Conservation (phyloP, 129 eudicot species). For the Flaveria linearis region DNA sequence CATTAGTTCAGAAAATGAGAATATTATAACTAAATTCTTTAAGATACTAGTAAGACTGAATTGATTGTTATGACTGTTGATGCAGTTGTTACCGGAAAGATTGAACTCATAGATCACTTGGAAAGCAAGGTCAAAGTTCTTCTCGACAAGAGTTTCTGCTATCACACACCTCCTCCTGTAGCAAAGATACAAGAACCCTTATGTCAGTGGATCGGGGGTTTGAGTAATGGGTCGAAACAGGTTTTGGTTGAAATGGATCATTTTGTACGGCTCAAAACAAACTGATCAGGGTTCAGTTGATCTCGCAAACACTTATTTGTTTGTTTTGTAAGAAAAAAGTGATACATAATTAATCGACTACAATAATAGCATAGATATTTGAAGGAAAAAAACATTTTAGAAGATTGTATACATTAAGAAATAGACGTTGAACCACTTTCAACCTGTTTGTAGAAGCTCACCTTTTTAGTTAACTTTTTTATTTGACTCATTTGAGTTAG, state of each 20-base stretch:
- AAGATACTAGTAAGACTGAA: constrained; percentile 17
- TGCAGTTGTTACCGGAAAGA: constrained; percentile 68
- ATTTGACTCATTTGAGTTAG: not conserved
- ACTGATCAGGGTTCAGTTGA: not conserved
- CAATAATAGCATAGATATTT: not conserved
- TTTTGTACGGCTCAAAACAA: not conserved
- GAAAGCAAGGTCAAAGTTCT: constrained; percentile 90
- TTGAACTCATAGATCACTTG: constrained; percentile 83
- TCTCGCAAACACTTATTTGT: not conserved
- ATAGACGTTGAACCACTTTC: not conserved
- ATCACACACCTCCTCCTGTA: constrained; percentile 89
- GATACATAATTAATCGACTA: not conserved
- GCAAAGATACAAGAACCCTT: constrained; percentile 17
- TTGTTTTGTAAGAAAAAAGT: not conserved
- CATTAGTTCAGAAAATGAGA: constrained; percentile 20
- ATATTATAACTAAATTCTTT: constrained; percentile 16
- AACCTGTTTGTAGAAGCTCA: not conserved
- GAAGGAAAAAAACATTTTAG: not conserved
- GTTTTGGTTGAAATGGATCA: not conserved
- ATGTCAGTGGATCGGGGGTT: not conserved
- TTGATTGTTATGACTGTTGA: not conserved
- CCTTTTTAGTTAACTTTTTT: not conserved
- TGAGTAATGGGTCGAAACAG: not conserved
- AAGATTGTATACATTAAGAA: not conserved
- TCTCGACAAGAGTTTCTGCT: constrained; percentile 95